phyloP scores from a whole-genome alignment of 2,329 filamentous ascomycete species.

The Xylariaceae sp. region DNA sequence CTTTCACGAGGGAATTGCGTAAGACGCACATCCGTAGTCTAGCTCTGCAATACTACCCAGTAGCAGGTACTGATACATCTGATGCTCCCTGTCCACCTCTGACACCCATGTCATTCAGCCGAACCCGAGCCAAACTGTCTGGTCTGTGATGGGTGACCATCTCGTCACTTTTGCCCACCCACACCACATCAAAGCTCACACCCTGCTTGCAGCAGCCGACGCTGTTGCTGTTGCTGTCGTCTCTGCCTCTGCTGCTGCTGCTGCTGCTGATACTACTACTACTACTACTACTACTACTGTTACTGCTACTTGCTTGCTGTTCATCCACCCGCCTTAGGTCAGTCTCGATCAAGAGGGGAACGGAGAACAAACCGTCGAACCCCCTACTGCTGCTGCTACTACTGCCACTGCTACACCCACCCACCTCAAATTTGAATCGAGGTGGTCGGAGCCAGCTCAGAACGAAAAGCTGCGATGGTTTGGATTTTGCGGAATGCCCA shows the following conservation, averaged over 20 bases:
- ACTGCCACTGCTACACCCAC: constrained; percentile 7
- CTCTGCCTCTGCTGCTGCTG: neutral
- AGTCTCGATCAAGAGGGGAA: constrained; percentile 30
- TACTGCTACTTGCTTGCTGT: constrained; percentile 9
- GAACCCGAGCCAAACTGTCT: constrained; percentile 17
- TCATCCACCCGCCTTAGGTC: constrained; percentile 28
- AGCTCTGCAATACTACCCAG: neutral
- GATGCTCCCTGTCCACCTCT: constrained; percentile 13
- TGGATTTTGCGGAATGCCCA: constrained; percentile 1
- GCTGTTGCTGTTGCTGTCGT: neutral
- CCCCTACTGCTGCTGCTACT: neutral
- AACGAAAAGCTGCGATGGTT: neutral
- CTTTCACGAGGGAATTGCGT: constrained; percentile 16
- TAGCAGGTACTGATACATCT: neutral
- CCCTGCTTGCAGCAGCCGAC: constrained; percentile 14
- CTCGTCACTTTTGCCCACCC: constrained; percentile 16
- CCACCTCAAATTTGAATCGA: constrained; percentile 24
- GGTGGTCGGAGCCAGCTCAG: constrained; percentile 10
- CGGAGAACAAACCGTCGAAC: constrained; percentile 19
- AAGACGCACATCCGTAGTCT: constrained; percentile 2
- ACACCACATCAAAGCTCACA: constrained; percentile 18
- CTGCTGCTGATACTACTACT: neutral
- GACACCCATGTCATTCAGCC: constrained; percentile 25
- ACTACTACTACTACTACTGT: constrained; percentile 8
- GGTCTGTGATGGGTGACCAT: neutral